A percentile compares a stretch with the other conserved stretches of the same genome.
These are phyloP conservation scores for Cicer chorassanicum DNA, from an alignment of 306 rosid species.

Conservation along the genomic window DNA sequence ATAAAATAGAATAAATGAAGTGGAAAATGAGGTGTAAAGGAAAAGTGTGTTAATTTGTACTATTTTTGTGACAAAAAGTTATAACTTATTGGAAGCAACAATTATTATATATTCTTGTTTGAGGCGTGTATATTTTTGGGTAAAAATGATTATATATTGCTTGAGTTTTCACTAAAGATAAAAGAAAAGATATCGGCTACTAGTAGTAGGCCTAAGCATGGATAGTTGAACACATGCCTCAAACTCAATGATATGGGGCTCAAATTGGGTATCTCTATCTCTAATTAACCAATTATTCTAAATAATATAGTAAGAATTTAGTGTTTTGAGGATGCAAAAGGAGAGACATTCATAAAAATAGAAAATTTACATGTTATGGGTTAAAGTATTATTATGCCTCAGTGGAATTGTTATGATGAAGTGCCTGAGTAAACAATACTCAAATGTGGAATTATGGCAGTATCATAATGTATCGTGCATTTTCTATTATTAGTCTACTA, in stretches of 20 bases:
- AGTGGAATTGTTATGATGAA: constrained; percentile 42
- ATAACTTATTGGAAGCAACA: constrained; percentile 9
- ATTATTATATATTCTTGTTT: constrained; percentile 15
- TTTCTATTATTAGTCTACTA: neutral
- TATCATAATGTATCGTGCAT: constrained; percentile 34
- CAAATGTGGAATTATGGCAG: constrained; percentile 31
- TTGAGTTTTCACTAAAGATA: constrained; percentile 30
- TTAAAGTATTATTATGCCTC: constrained; percentile 33
- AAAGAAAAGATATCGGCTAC: constrained; percentile 12
- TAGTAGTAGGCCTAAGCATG: constrained; percentile 26
- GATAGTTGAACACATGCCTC: constrained; percentile 36
- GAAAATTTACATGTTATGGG: constrained; percentile 40
- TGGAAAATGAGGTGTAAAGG: neutral
- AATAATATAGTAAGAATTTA: constrained; percentile 28
- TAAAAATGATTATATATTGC: constrained; percentile 23
- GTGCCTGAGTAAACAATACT: constrained; percentile 18
- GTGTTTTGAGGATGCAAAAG: constrained; percentile 27
- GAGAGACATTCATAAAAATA: constrained; percentile 14
- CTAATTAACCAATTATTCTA: neutral
- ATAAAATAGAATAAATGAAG: neutral
- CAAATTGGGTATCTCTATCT: neutral
- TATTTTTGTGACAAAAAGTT: constrained; percentile 8
- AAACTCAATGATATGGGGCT: constrained; percentile 25
- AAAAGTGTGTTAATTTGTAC: neutral
- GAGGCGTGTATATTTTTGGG: constrained; percentile 23